phyloP scores from a whole-genome alignment of 2,329 filamentous ascomycete genomes.

The Aspergillus thermomutatus region DNA sequence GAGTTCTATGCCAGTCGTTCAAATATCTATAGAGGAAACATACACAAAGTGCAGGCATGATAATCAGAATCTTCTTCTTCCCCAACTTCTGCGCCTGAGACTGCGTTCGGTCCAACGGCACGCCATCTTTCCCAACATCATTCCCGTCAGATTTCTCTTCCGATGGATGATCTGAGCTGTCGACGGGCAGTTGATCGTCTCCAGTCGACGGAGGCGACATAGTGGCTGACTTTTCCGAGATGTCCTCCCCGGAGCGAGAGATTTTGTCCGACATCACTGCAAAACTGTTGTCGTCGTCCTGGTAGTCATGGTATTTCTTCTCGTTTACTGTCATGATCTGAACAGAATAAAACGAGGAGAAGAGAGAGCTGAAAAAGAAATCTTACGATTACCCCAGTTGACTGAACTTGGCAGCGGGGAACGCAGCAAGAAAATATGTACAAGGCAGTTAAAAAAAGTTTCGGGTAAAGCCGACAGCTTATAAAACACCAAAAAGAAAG shows the following conservation, averaged over 20 bases:
- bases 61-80: slow-evolving; percentile 39
- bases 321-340: not conserved
- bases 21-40: slow-evolving; percentile 6
- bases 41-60: slow-evolving; percentile 43
- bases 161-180: not conserved
- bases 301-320: not conserved
- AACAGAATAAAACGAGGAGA: not conserved
- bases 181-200: not conserved
- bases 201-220: slow-evolving; percentile 1
- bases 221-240: slow-evolving; percentile 6
- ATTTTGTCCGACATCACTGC: slow-evolving; percentile 4
- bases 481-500: not conserved
- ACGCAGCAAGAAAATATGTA: not conserved
- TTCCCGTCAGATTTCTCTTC: slow-evolving; percentile 10
- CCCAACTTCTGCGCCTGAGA: slow-evolving; percentile 39
- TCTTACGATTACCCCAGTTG: not conserved
- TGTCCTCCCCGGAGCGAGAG: slow-evolving; percentile 1
- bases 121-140: slow-evolving; percentile 17
- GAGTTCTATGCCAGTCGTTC: not conserved
- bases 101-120: slow-evolving; percentile 28
- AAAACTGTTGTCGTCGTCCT: not conserved
- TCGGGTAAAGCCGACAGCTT: not conserved
- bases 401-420: not conserved
- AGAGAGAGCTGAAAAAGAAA: not conserved
- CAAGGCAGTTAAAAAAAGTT: not conserved